Percentiles rank a stretch among this genome's conserved stretches.
Evolutionary conservation across 225 moss, liverwort and hornwort genomes (phyloP).

Genomic region (Rhytidiadelphus loreus): DNA sequence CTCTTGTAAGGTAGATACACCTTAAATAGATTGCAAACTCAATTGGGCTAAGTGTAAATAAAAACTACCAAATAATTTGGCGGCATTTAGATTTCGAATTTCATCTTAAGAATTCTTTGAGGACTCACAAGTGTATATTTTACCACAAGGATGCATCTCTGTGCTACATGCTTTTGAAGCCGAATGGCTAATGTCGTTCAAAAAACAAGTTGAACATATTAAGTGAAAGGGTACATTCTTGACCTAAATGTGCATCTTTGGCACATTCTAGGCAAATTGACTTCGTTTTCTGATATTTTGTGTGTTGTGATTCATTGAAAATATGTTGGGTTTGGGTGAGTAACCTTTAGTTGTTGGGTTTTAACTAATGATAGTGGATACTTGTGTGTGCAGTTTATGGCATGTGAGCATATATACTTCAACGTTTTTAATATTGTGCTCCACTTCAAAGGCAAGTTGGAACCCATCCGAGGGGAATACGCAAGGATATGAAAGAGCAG

Average conservation of each 20-base stretch:
- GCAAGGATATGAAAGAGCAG: not conserved
- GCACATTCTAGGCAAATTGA: not conserved
- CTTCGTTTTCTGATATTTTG: not conserved
- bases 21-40: not conserved
- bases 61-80: too few species aligned
- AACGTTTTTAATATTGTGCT: constrained; percentile 51
- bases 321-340: not conserved
- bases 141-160: not conserved
- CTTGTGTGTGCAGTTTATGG: constrained; percentile 56
- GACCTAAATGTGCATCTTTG: too few species aligned
- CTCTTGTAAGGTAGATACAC: not conserved
- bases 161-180: not conserved
- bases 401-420: constrained; percentile 78
- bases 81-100: too few species aligned
- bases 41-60: not conserved
- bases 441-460: constrained; percentile 21
- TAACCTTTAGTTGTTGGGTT: not conserved
- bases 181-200: not conserved
- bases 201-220: not conserved
- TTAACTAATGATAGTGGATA: not conserved
- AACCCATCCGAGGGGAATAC: not conserved
- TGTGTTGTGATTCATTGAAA: not conserved
- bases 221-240: not conserved
- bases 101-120: too few species aligned
- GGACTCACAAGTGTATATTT: not conserved